A percentile compares a stretch with the other conserved stretches of the same genome.
These are phyloP conservation scores for Picochlorum sp. DNA, from an alignment of 139 green algal genomes.

Conservation along the genomic window DNA sequence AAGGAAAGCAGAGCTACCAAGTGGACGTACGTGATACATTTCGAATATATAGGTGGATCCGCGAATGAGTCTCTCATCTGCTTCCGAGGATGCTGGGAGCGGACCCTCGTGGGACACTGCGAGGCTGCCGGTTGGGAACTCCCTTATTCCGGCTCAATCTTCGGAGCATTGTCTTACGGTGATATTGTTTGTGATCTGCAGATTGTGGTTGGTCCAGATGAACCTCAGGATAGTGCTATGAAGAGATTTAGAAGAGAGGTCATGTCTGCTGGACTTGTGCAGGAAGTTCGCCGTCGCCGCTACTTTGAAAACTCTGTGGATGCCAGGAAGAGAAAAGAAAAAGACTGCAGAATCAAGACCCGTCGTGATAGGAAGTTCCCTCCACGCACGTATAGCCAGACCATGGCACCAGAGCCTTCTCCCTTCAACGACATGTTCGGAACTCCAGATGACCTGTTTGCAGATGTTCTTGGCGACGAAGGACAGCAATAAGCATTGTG, in stretches of 20 bases:
- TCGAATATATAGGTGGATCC: background rate
- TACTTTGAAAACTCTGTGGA: conserved; percentile 48
- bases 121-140: too few species aligned
- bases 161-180: background rate
- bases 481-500: background rate
- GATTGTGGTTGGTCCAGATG: conserved; percentile 29
- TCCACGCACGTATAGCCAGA: conserved; percentile 17
- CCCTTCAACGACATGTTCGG: conserved; percentile 41
- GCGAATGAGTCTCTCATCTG: too few species aligned
- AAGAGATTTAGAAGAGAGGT: conserved; percentile 33
- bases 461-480: conserved; percentile 13
- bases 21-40: conserved; percentile 15
- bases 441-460: conserved; percentile 15
- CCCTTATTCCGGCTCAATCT: background rate
- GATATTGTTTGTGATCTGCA: conserved; percentile 6
- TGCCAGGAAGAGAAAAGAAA: conserved; percentile 39
- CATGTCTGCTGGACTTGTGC: conserved; percentile 25
- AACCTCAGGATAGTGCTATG: conserved; percentile 31
- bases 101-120: too few species aligned
- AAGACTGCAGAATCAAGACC: conserved; percentile 25
- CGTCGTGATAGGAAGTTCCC: conserved; percentile 21
- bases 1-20: conserved; percentile 16
- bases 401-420: conserved; percentile 22
- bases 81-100: too few species aligned
- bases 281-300: conserved; percentile 31